phyloP scores from a whole-genome alignment of 192 early-diverging fungal species.

The Podila horticola region DNA sequence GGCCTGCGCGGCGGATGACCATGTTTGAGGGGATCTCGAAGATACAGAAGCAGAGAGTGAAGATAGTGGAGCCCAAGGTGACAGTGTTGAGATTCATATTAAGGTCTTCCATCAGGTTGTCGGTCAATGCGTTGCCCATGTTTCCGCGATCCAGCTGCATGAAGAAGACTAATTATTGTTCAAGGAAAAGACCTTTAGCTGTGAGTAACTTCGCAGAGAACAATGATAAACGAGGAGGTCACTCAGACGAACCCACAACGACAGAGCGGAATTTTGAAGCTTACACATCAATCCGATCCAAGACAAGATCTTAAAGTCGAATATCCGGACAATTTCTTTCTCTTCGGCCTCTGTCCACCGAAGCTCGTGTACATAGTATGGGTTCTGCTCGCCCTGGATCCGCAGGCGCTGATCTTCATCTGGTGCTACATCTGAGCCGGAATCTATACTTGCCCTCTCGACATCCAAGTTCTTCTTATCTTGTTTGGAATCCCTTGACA shows the following conservation, averaged over 20 bases:
- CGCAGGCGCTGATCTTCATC: constrained; percentile 12
- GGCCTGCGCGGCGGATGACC: constrained; percentile 55
- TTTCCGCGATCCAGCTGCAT: constrained; percentile 63
- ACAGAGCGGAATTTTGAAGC: not conserved
- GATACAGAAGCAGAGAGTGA: constrained; percentile 52
- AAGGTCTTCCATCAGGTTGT: constrained; percentile 60
- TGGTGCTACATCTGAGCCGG: constrained; percentile 11
- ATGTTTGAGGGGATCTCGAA: constrained; percentile 62
- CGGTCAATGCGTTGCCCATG: constrained; percentile 58
- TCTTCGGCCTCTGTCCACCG: constrained; percentile 64
- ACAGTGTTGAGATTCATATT: constrained; percentile 57
- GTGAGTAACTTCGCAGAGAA: constrained; percentile 9
- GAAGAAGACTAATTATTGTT: constrained; percentile 20
- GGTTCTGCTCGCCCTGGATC: constrained; percentile 15
- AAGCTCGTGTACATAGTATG: constrained; percentile 47
- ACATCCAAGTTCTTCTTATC: not conserved
- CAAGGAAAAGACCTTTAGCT: constrained; percentile 52
- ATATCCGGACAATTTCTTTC: constrained; percentile 55
- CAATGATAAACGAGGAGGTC: not conserved
- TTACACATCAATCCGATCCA: constrained; percentile 61
- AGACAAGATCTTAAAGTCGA: constrained; percentile 55
- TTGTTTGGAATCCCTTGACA: too few species aligned
- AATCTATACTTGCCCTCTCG: constrained; percentile 8
- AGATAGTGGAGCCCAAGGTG: constrained; percentile 58
- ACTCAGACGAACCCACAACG: too few species aligned